Percentiles rank a stretch among this genome's conserved stretches.
Conservation (phyloP, 257 asterid species). For the Forsythia suspensa region DNA sequence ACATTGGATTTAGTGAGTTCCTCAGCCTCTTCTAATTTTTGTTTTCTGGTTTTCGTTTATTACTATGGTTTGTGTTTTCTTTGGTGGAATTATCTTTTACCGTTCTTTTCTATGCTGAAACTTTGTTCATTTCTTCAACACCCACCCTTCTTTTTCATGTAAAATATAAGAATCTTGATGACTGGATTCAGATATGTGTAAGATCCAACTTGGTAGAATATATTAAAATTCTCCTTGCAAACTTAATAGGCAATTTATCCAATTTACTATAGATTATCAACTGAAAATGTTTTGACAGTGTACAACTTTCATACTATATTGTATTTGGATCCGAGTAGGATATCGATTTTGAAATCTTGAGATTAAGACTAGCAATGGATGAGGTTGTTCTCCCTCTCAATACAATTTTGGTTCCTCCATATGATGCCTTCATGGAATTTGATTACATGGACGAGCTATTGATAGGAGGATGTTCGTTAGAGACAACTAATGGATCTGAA, state of each 20-base stretch:
- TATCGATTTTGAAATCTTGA: conserved; percentile 2
- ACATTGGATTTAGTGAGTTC: conserved; percentile 32
- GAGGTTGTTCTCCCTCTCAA: conserved; percentile 48
- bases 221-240: too few relatives aligned
- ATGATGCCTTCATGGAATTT: conserved; percentile 69
- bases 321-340: neutral
- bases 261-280: neutral
- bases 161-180: conserved; percentile 29
- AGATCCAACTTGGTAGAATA: neutral
- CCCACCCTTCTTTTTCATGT: neutral
- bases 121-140: neutral
- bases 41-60: conserved; percentile 14
- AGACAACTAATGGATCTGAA: conserved; percentile 40
- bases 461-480: conserved; percentile 80
- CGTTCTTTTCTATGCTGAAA: conserved; percentile 19
- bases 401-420: conserved; percentile 32
- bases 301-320: neutral
- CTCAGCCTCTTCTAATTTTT: conserved; percentile 16
- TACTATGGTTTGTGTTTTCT: conserved; percentile 27
- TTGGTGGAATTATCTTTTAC: conserved; percentile 13
- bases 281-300: conserved; percentile 8
- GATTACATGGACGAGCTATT: conserved; percentile 81
- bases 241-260: neutral
- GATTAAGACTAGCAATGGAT: conserved; percentile 50
- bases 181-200: neutral